Evolutionary conservation across 2,329 filamentous ascomycete genomes (phyloP), one percentile per base, ranked within the genome.

Genomic region (Alternaria infectoria): DNA sequence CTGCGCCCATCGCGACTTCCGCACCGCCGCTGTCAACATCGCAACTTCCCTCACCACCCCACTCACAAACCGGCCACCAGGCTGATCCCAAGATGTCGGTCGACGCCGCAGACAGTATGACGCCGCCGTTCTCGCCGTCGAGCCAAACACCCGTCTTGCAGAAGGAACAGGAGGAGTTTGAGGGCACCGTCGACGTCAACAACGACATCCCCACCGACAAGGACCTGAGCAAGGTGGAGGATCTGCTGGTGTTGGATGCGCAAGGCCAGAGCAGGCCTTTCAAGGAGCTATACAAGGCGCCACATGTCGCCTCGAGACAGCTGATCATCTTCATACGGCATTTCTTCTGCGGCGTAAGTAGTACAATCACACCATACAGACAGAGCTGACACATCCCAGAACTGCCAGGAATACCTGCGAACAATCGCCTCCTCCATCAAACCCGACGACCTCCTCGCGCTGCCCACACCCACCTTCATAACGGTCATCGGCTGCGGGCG

Each of bases 241-340:
- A 80, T 12, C 58, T 81, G 57, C 67, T 79, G 3, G 70, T 81
- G 5, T 68, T 81, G 19, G 80, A 81, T 51, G 71, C 74, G 1
- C 55, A 79, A 40, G 78, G 80, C 2, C 69, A 77, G 55, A 77
- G 73, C 30, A 62, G 73, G 23, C 76, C 77, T 9, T 81, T 81
- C 73, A 78, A 74, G 59, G 75, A 76, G 28, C 63, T 81, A 28
- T 80, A 80, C 59, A 61, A 69, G 25, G 78, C 74, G 47, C 71
- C 74, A 6, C 77, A 74, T 13, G 71, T 76, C 9, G 79, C 78
- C 32, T 73, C 75, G 2, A 66, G 88, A 3, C 87, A 92, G 26
- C 83, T 94, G 30, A 80, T 93, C 45, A 87, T 93, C 69, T 93
- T 94, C 75, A 85, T 94, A 61, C 86, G 91, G 47, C 91, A 93